Evolutionary conservation across 2,329 filamentous ascomycete genomes (phyloP).

Genomic region (Aureobasidium sp.): DNA sequence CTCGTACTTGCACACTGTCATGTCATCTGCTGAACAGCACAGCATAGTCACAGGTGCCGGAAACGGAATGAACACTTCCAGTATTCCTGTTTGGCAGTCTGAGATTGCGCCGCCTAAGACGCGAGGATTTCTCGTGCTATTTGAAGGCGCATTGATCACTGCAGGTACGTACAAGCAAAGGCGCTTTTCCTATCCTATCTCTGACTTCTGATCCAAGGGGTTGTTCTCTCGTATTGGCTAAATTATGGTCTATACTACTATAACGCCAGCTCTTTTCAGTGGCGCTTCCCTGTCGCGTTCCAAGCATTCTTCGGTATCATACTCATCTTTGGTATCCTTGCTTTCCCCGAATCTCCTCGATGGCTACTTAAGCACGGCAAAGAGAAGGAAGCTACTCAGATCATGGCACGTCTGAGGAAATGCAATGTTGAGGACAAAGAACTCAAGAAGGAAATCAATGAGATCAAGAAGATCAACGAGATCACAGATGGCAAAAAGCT

Average conservation of each 20-base stretch:
- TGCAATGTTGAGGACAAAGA: conserved; percentile 58
- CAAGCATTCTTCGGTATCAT: conserved; percentile 57
- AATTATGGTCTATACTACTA: conserved; percentile 56
- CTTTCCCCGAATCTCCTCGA: conserved; percentile 51
- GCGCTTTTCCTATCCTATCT: too few species aligned
- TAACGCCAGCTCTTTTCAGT: conserved; percentile 54
- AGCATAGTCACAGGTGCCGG: conserved; percentile 47
- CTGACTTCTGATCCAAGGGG: conserved; percentile 31
- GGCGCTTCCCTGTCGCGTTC: conserved; percentile 62
- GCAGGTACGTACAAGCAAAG: conserved; percentile 9
- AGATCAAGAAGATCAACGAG: conserved; percentile 59
- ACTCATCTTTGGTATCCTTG: conserved; percentile 50
- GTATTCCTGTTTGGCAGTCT: conserved; percentile 45
- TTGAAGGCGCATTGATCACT: conserved; percentile 39
- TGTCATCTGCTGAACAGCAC: conserved; percentile 35
- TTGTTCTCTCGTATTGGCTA: conserved; percentile 40
- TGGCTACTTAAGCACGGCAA: conserved; percentile 50
- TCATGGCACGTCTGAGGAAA: conserved; percentile 57
- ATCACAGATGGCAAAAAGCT: conserved; percentile 36
- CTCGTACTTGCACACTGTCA: background rate
- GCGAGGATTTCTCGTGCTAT: conserved; percentile 39
- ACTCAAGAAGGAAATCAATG: conserved; percentile 58
- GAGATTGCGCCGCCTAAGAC: conserved; percentile 39
- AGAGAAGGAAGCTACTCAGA: conserved; percentile 52
- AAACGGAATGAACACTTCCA: conserved; percentile 40